Base-by-base conservation (phyloP, 1,284 basidiomycete genomes). In the Ceratobasidium sp. region DNA sequence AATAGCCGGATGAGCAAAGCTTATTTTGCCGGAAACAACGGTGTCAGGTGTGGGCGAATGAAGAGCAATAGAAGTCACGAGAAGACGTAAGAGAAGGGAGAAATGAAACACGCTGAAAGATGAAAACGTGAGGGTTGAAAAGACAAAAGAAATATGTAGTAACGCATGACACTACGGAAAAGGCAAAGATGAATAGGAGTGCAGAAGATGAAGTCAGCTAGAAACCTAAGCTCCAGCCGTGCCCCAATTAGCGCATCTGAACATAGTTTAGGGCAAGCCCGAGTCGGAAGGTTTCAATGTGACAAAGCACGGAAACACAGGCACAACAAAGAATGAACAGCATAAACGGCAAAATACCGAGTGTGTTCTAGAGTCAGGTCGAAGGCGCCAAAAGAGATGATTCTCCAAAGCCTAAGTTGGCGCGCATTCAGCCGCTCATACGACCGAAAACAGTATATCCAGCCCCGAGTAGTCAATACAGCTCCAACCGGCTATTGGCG, bases 111-210 rank as follows among this genome's bases (percentile, higher is more conserved):
- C 61, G 13, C 17, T 23, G 3, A 42, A 40, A 40, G 17, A 12
- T 44, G 33, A 64, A 74, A 52, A n/a, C 56, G 46, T 23, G 59
- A 62, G n/a, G n/a, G 46, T 64, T 42, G 71, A 62, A 54, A 28
- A 64, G 28, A 64, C 3, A 38, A 44, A 23, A 48, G 56, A 50
- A 40, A 69, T 26, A n/a, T 65, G 62, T 28, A 48, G 28, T 50
- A 28, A 33, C n/a, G 28, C 44, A 61, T 56, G 57, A 48, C 28
- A 71, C 9, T n/a, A 13, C 17, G 40, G 42, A 40, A 20, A 23
- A 13, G 33, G 23, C 59, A 62, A 64, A 38, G 9, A 10, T n/a
- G n/a, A 40, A 67, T 26, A 26, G 33, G 13, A 67, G 9, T 20
- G 28, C 23, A 48, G 23, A 5, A 20, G 26, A 7, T 6, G 40